These are phyloP conservation scores for Nissolia schottii DNA, from an alignment of 306 rosid species.

Conservation along the genomic window DNA sequence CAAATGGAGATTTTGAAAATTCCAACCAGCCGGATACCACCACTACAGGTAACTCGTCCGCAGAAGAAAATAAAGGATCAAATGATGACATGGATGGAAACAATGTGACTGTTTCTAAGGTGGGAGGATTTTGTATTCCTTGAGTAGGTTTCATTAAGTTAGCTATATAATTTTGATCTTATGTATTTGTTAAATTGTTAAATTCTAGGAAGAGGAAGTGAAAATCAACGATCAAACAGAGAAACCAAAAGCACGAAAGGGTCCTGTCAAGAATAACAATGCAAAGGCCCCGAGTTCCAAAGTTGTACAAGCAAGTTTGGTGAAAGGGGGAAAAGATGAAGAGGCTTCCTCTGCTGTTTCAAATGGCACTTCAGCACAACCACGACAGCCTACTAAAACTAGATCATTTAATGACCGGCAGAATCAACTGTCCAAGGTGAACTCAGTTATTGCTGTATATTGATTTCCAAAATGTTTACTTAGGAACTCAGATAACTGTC, in stretches of 20 bases:
- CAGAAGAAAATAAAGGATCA: slow-evolving; percentile 41
- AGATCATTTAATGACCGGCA: slow-evolving; percentile 46
- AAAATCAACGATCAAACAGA: slow-evolving; percentile 33
- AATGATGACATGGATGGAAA: slow-evolving; percentile 30
- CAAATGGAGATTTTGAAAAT: slow-evolving; percentile 43
- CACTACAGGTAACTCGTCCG: slow-evolving; percentile 32
- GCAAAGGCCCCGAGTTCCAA: slow-evolving; percentile 43
- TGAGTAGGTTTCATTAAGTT: background rate
- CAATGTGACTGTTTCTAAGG: slow-evolving; percentile 47
- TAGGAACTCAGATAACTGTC: slow-evolving; percentile 6
- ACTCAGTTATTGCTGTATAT: slow-evolving; percentile 6
- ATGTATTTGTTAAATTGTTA: background rate
- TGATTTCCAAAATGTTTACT: slow-evolving; percentile 6
- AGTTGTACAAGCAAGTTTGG: slow-evolving; percentile 31
- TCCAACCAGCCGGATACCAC: slow-evolving; percentile 33
- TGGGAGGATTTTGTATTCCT: slow-evolving; percentile 22
- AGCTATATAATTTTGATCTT: slow-evolving; percentile 20
- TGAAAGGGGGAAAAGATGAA: slow-evolving; percentile 50
- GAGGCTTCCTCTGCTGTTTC: slow-evolving; percentile 45
- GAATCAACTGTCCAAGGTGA: slow-evolving; percentile 50
- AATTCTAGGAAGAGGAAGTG: slow-evolving; percentile 47
- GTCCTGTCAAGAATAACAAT: slow-evolving; percentile 53
- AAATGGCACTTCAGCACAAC: slow-evolving; percentile 50
- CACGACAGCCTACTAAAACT: slow-evolving; percentile 49
- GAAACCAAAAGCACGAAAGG: slow-evolving; percentile 52